A percentile compares a stretch with the other conserved stretches of the same genome.
These are phyloP conservation scores for Solanum arcanum DNA, from an alignment of 257 asterid species.

Conservation along the genomic window DNA sequence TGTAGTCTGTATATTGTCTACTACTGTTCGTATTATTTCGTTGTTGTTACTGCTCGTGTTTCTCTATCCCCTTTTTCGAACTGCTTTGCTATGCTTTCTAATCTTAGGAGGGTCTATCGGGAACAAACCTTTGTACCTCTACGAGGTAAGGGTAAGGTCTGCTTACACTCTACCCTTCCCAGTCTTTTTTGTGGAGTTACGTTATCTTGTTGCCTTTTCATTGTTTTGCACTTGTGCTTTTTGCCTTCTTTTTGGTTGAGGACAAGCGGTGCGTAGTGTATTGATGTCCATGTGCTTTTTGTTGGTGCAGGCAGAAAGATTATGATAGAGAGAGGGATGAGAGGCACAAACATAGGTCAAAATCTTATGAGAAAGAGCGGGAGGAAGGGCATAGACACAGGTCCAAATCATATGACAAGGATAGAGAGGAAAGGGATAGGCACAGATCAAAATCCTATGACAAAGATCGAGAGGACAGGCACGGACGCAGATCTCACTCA, in stretches of 20 bases:
- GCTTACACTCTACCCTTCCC: background rate
- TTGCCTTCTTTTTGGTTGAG: background rate
- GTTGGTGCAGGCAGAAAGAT: conserved; percentile 54
- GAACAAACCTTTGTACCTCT: background rate
- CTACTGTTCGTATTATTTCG: background rate
- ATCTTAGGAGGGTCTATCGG: background rate
- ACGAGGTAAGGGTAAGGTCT: background rate
- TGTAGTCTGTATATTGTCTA: background rate
- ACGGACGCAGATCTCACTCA: conserved; percentile 47
- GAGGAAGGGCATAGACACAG: conserved; percentile 56
- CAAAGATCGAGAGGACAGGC: conserved; percentile 58
- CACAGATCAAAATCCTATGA: conserved; percentile 15
- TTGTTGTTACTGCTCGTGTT: background rate
- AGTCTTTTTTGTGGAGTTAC: background rate
- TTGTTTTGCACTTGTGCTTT: background rate
- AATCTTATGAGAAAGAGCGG: conserved; percentile 39
- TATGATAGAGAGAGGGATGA: conserved; percentile 4
- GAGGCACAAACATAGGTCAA: background rate
- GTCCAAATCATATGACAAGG: conserved; percentile 17
- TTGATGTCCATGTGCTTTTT: background rate
- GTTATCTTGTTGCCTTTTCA: background rate
- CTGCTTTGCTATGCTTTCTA: background rate
- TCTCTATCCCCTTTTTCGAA: background rate
- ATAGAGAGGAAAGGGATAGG: background rate
- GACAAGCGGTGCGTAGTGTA: background rate